Base-by-base conservation (phyloP, 805 yeast species). In the Zygotorulaspora chibaensis region DNA sequence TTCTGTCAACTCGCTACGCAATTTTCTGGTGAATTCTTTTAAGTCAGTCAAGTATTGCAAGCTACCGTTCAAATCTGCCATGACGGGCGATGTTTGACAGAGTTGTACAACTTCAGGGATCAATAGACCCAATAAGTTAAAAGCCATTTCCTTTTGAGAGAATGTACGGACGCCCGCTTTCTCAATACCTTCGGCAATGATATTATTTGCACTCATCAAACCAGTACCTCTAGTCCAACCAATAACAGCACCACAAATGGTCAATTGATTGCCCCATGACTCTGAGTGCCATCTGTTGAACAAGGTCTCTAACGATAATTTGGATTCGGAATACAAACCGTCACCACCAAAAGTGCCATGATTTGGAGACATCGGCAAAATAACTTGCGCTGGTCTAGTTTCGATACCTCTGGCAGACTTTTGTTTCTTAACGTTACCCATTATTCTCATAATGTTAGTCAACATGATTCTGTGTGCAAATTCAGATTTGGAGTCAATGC, bases 191-290 rank as follows among this genome's bases (percentile, higher is more conserved):
- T 90, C 96, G 51, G 99, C 96, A 68, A 93, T 87, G 66, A 88
- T 84, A 75, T 93, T 93, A 79, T 93, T 93, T 59, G 84, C 97
- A 63, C 89, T 78, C 99, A 93, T 93, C 65, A 93, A 82, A 65
- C 99, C 99, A 49, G 99, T 93, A 71, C 99, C 99, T 79, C 99
- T 87, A 54, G 99, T 93, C 99, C 99, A 93, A 67, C 99, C 99
- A 69, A 93, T 93, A 56, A 93, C 79, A 38, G 99, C 97, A 76
- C 99, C 99, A 71, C 97, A 90, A 50, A 93, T 76, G 48, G 98
- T 93, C 73, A 93, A 81, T 74, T 87, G 93, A 55, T 85, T 74
- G 38, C 84, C 83, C 99, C 99, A 93, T 49, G 89, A 85, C 76
- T 93, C 99, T 39, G 99, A 90, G 71, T 83, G 78, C 99, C 99